Conservation (phyloP, 768 basidiomycete genomes). For the Russula sp. region DNA sequence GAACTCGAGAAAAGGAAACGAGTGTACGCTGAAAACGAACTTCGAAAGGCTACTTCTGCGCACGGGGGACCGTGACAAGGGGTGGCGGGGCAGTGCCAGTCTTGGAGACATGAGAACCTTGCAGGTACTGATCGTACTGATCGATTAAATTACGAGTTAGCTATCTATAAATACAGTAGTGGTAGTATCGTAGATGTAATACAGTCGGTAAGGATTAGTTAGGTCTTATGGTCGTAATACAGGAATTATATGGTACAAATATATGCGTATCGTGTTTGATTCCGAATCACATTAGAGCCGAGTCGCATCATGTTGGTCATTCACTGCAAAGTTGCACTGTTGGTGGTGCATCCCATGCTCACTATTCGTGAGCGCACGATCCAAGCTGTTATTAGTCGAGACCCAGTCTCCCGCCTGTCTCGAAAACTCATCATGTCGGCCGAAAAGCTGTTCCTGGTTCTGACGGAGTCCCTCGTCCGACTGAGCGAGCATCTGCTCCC, state of each 20-base stretch:
- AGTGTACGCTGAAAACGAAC: not conserved
- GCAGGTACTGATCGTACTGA: too few relatives aligned
- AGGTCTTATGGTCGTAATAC: not conserved
- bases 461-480: not conserved
- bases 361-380: not conserved
- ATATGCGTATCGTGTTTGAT: not conserved
- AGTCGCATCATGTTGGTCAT: not conserved
- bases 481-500: not conserved
- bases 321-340: not conserved
- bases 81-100: too few relatives aligned
- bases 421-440: not conserved
- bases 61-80: not conserved
- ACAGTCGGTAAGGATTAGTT: not conserved
- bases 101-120: not conserved
- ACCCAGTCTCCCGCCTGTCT: not conserved
- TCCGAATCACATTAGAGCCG: not conserved
- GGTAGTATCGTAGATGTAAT: not conserved
- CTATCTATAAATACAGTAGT: not conserved
- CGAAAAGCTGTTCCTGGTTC: conserved; percentile 1
- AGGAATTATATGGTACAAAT: not conserved
- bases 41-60: not conserved
- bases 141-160: not conserved
- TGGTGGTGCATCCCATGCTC: not conserved
- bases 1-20: conserved; percentile 11
- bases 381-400: not conserved